phyloP scores from a whole-genome alignment of 106 monocot species.

The Acorus gramineus region DNA sequence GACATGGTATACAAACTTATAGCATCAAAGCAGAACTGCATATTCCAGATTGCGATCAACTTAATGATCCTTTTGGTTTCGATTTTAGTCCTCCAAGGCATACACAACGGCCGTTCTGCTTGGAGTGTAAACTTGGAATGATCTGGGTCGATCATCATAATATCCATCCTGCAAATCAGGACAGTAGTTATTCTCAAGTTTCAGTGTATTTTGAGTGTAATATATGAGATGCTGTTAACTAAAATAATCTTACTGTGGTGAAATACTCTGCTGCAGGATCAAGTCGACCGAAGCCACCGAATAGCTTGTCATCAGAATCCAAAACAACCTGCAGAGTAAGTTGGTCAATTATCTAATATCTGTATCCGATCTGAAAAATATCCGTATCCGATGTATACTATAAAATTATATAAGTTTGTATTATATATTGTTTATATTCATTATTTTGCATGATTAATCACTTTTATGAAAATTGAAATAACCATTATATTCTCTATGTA shows the following conservation, averaged over 20 bases:
- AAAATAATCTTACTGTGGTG: constrained; percentile 41
- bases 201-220: background rate
- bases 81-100: constrained; percentile 16
- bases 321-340: constrained; percentile 45
- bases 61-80: no score
- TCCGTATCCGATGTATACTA: no score
- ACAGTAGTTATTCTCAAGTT: no score
- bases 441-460: no score
- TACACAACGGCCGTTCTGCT: constrained; percentile 80
- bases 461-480: no score
- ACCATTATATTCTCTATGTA: no score
- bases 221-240: background rate
- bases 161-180: constrained; percentile 44
- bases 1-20: no score
- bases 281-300: constrained; percentile 78
- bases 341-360: background rate
- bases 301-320: constrained; percentile 74
- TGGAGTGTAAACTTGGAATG: constrained; percentile 74
- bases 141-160: constrained; percentile 61
- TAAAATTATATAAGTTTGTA: no score
- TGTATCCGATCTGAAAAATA: background rate
- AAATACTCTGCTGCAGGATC: constrained; percentile 79
- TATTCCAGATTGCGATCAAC: no score
- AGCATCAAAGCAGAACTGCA: no score
- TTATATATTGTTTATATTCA: no score